Evolutionary conservation across 306 rosid genomes (phyloP), one percentile per base, ranked within the genome.

Genomic region (Astragalus glycyphyllos): DNA sequence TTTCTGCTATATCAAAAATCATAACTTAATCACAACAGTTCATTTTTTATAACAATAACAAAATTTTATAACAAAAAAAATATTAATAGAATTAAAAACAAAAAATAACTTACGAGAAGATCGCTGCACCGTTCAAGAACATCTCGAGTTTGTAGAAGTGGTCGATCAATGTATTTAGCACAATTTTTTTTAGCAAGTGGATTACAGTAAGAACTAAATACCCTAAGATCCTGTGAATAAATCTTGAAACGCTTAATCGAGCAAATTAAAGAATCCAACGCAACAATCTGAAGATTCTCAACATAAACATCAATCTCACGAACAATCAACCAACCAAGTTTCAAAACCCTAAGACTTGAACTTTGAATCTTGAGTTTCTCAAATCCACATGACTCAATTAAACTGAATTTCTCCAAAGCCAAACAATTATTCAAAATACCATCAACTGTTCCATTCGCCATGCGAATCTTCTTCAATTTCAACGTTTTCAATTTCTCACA

Each of bases 71-170:
- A 56, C n/a, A 0, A n/a, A 5, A 35, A 13, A 60, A 60, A 20
- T n/a, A n/a, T n/a, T n/a, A n/a, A n/a, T 26, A 64, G 6, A 45
- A 44, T 10, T 44, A 4, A 45, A 4, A 45, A n/a, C 40, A 5
- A 2, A 7, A 63, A 8, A 57, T 11, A 17, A 50, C 80, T 69
- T 75, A 75, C 80, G 4, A 20, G 13, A 63, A 44, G 58, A 15
- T 29, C 50, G 0, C 69, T 45, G 32, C 67, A 64, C 13, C 41
- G 16, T 54, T 80, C 77, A 9, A 80, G 41, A 69, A 80, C 48
- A 29, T 80, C 80, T 1, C 38, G 11, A 0, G 59, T 38, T 49
- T 40, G 69, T 2, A 45, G 5, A 14, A 68, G 1, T 4, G 0
- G 0, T 9, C 32, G 17, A 4, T 11, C 42, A 4, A 0, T 0